Evolutionary conservation across 768 basidiomycete genomes (phyloP), one percentile per base, ranked within the genome.

Genomic region (Trichaptum fuscoviolaceum): DNA sequence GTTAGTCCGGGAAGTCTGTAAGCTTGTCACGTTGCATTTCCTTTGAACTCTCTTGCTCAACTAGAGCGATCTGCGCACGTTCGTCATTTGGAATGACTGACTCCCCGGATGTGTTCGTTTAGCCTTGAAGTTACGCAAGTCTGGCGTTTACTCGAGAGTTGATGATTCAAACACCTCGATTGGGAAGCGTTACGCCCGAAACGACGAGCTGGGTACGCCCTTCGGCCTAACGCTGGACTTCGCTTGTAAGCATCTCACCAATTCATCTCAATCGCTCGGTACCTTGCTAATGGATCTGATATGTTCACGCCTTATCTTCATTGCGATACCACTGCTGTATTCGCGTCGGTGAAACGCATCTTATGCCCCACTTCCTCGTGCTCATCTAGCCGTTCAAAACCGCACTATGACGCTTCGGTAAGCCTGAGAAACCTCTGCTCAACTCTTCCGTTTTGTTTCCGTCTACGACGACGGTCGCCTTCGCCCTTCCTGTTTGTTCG

Each of bases 171-270:
- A 90, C 71, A 89, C 91, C 35, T 90, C 93, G 8, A 99, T 99
- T 73, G 97, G 97, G 57, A 96, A 93, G 80, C 94, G 96, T 17
- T 99, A 99, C 78, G 88, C 97, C 15, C 87, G 97, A 67, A 99
- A 99, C 78, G 97, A 99, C 78, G 97, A 99, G 79, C 85, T 99
- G 59, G 97, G 97, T 69, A 99, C 97, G 34, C 97, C 97, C 1
- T 99, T 91, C 77, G 97, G 96, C 63, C 84, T 96, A 66, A 99
- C 97, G 1, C 83, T 99, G 65, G 96, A 98, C 77, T 98, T 99
- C 79, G 97, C 96, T 7, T 88, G 89, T 91, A 70, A 73, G 86
- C 80, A 59, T 24, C 67, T 66, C 65, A 70, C 66, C 57, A 63
- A 9, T 3, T 23, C 69, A 63, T 35, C 67, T 57, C 62, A n/a